Conservation (phyloP, 306 rosid genomes). For the Castanopsis chinensis region DNA sequence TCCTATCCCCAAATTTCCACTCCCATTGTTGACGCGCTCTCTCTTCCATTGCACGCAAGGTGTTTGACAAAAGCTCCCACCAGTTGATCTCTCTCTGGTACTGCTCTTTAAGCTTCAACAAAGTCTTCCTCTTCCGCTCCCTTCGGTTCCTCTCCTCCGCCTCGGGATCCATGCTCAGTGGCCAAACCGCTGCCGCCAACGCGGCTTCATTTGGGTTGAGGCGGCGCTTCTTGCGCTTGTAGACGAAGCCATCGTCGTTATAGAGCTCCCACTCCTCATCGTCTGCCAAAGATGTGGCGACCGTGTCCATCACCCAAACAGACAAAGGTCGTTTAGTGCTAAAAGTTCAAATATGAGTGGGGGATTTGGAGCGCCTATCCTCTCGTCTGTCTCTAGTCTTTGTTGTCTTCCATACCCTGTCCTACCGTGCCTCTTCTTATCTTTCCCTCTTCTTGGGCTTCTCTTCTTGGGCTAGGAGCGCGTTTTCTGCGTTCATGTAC, state of each 20-base stretch:
- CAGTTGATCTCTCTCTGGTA: slow-evolving; percentile 54
- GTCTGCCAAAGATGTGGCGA: slow-evolving; percentile 20
- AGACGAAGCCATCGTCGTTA: slow-evolving; percentile 77
- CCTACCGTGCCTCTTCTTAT: no score
- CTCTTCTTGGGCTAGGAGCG: no score
- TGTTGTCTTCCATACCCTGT: no score
- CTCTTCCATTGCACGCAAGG: slow-evolving; percentile 48
- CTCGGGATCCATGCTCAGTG: slow-evolving; percentile 17
- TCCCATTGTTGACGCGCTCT: slow-evolving; percentile 23
- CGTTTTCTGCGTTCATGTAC: no score
- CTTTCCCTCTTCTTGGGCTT: no score
- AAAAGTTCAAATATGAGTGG: slow-evolving; percentile 11
- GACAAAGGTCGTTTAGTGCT: neutral
- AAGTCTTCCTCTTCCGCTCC: slow-evolving; percentile 53
- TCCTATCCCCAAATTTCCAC: no score
- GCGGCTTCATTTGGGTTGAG: slow-evolving; percentile 17
- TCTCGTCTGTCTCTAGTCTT: no score
- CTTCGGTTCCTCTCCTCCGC: slow-evolving; percentile 35
- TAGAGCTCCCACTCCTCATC: slow-evolving; percentile 64
- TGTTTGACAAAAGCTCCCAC: slow-evolving; percentile 60
- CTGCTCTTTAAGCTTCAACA: slow-evolving; percentile 48
- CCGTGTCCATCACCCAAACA: slow-evolving; percentile 30
- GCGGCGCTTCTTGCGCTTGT: slow-evolving; percentile 60
- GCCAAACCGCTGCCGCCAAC: neutral
- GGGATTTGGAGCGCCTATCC: no score